These are phyloP conservation scores for Henckelia pumila DNA, from an alignment of 257 asterid genomes.

Conservation along the genomic window DNA sequence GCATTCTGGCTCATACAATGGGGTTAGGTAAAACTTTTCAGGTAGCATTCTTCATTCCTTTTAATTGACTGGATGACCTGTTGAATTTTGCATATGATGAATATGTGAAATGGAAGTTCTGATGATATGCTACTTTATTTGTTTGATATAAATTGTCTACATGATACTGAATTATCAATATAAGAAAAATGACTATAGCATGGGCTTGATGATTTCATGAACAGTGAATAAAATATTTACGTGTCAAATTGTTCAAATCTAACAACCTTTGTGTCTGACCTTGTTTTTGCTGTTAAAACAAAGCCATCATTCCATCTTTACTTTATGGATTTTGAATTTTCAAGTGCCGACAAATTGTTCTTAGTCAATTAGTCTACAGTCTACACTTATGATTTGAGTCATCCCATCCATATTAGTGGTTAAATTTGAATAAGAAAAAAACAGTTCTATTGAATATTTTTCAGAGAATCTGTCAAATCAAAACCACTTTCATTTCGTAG, in stretches of 20 bases:
- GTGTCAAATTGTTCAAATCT: slow-evolving; percentile 4
- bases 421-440: too few relatives aligned
- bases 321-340: neutral
- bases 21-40: slow-evolving; percentile 97
- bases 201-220: neutral
- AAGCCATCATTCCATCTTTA: neutral
- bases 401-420: neutral
- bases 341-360: slow-evolving; percentile 1
- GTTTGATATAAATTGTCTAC: slow-evolving; percentile 12
- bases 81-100: slow-evolving; percentile 9
- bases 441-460: too few relatives aligned
- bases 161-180: neutral
- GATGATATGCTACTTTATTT: slow-evolving; percentile 13
- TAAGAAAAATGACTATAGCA: slow-evolving; percentile 10
- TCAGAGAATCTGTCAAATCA: neutral
- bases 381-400: neutral
- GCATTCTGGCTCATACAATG: slow-evolving; percentile 99
- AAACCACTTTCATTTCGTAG: neutral
- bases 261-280: neutral
- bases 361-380: too few relatives aligned
- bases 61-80: slow-evolving; percentile 17
- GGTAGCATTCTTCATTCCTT: slow-evolving; percentile 47
- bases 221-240: neutral
- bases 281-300: slow-evolving; percentile 10
- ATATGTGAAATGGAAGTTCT: slow-evolving; percentile 10